These are phyloP conservation scores for Phytophthora citricola DNA, from an alignment of 352 stramenopile genomes.

Conservation along the genomic window DNA sequence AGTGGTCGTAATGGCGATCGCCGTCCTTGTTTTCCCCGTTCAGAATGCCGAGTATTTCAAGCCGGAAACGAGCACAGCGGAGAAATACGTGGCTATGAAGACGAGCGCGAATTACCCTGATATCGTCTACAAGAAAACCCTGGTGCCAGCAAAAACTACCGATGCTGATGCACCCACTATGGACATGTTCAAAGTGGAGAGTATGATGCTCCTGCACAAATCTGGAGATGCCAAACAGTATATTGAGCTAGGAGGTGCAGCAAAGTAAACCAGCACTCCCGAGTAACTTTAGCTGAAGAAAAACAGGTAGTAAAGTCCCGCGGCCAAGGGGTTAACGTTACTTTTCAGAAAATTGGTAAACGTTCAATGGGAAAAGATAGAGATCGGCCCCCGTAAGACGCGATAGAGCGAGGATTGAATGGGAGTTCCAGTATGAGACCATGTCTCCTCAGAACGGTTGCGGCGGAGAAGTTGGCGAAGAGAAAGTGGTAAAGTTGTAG, in stretches of 20 bases:
- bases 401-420: too few relatives aligned
- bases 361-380: too few relatives aligned
- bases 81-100: constrained; percentile 37
- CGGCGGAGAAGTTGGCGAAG: too few relatives aligned
- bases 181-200: constrained; percentile 24
- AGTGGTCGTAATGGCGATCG: constrained; percentile 26
- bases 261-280: too few relatives aligned
- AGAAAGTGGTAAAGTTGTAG: too few relatives aligned
- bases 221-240: constrained; percentile 3
- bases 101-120: constrained; percentile 31
- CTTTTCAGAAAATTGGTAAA: too few relatives aligned
- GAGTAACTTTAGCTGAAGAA: too few relatives aligned
- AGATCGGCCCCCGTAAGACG: too few relatives aligned
- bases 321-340: too few relatives aligned
- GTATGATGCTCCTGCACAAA: constrained; percentile 26
- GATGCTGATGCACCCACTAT: constrained; percentile 10
- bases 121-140: constrained; percentile 37
- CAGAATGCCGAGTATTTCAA: constrained; percentile 39
- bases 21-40: constrained; percentile 37
- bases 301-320: too few relatives aligned
- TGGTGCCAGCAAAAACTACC: constrained; percentile 10
- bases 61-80: constrained; percentile 25
- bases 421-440: too few relatives aligned
- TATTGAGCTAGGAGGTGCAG: constrained; percentile 13
- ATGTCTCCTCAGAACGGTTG: too few relatives aligned